Base-by-base conservation (phyloP, 331 rosid species). In the Stylosanthes scabra region DNA sequence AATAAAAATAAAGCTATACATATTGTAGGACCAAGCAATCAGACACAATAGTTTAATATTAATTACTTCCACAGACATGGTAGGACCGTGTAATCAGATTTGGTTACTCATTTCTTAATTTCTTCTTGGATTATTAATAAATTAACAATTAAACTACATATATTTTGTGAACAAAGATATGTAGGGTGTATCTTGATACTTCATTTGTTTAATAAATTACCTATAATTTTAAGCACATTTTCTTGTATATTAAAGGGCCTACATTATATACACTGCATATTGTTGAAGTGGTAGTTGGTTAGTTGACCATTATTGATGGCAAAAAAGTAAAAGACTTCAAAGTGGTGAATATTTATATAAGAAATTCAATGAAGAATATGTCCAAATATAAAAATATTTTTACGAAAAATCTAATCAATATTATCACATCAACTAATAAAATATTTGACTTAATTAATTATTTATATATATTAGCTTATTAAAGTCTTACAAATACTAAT, bases 81-180 rank as follows among this genome's bases (percentile, higher is more conserved):
- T 71, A 66, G 82, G 82, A 7, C 85, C 78, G 49, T 25, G 46
- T 27, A 37, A 71, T 81, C 72, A 59, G 76, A 76, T 66, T 66
- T 60, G 68, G 52, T 71, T 42, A 40, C 62, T 51, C 75, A 31
- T 29, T 68, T 75, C 12, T 20, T 20, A 20, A 20, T 20, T 31
- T 25, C 39, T 28, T 45, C 2, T 63, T 56, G 9, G 50, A 34
- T 57, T 49, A 44, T 34, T 9, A 68, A 59, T 74, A 16, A 16
- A 51, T 49, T 28, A 27, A 47, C 25, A 20, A 51, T 49, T 28
- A 27, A 47, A 39, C 41, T 37, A 59, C 39, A 34, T 15, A 31
- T 45, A 34, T 15, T 16, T 45, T 11, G 57, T 5, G 42, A 27
- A 4, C 37, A 1, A 34, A 20, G 8, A 46, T 59, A 4, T 34